Base-by-base conservation (phyloP, 2,329 filamentous ascomycete species). In the Aureobasidium leucospermi region DNA sequence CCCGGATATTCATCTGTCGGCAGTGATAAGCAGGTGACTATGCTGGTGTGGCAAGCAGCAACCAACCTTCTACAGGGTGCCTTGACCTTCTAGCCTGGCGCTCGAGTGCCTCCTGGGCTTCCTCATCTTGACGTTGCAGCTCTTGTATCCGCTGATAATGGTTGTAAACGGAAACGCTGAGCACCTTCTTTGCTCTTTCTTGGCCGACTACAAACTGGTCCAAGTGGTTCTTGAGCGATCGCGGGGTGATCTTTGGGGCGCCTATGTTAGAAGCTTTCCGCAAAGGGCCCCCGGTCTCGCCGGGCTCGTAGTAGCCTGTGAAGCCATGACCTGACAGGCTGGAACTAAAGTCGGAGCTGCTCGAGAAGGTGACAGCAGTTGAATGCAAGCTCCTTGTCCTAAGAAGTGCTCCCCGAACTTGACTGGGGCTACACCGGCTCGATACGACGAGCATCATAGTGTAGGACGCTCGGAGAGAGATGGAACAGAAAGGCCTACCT, bases 121-220 rank as follows among this genome's bases (percentile, higher is more conserved):
- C 91, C 58, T 92, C 85, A 65, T 94, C 84, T 61, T 87, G 84
- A 51, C 90, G 80, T 67, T 90, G 82, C 28, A 87, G 69, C 72
- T 88, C 85, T 67, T 92, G 86, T 61, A 96, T 83, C 48, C 89
- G 85, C 73, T 96, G 90, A 70, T 97, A 96, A 71, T 99, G 94
- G 70, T 97, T 96, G 77, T 96, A 96, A 31, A 99, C 89, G 6
- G 93, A 91, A 3, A 93, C 87, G 64, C 90, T 94, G 64, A 97
- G 85, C 13, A 92, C 89, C 73, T 96, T 95, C 79, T 99, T 94
- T 15, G 94, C 91, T 61, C 90, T 85, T 65, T 96, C 90, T 73
- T 99, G 94, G 42, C 93, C 94, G 4, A 99, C 93, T 1, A 99
- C 93, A 71, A 95, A 99, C 70, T 94, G 89, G 71, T 99, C 94